Conservation (phyloP, 169 alveolate species). For the Plasmodium falciparum region DNA sequence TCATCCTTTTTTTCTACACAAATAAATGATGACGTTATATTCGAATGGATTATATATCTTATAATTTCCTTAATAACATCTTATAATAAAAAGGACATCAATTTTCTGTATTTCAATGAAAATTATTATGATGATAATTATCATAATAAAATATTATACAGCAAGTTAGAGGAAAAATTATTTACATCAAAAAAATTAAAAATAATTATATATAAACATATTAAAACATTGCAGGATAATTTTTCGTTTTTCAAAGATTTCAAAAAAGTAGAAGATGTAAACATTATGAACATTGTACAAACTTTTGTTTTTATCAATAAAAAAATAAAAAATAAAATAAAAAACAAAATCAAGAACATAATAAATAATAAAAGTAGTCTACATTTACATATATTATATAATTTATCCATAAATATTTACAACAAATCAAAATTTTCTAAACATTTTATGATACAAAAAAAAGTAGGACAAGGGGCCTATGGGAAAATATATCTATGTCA, state of each 20-base stretch:
- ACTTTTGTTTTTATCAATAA: neutral
- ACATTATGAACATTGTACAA: constrained; percentile 56
- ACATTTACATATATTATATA: constrained; percentile 21
- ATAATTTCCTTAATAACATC: constrained; percentile 47
- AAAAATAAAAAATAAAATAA: neutral
- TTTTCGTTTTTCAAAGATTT: constrained; percentile 2
- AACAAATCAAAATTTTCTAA: constrained; percentile 3
- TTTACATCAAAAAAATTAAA: neutral
- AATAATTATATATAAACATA: neutral
- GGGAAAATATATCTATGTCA: constrained; percentile 42
- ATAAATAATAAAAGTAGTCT: neutral
- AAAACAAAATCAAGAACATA: neutral
- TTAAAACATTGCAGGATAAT: constrained; percentile 13
- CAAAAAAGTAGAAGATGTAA: constrained; percentile 16
- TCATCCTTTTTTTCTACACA: neutral
- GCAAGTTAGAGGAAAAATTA: neutral
- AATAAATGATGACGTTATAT: neutral
- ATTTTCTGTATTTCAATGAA: constrained; percentile 51
- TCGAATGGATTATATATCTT: constrained; percentile 14
- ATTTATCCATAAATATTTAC: constrained; percentile 3
- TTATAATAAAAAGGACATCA: constrained; percentile 30
- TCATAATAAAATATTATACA: neutral
- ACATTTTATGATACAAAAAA: constrained; percentile 6
- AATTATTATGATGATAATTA: constrained; percentile 50
- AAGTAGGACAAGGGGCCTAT: constrained; percentile 36